These are phyloP conservation scores for Populus simonii DNA, from an alignment of 345 rosid species.

Conservation along the genomic window DNA sequence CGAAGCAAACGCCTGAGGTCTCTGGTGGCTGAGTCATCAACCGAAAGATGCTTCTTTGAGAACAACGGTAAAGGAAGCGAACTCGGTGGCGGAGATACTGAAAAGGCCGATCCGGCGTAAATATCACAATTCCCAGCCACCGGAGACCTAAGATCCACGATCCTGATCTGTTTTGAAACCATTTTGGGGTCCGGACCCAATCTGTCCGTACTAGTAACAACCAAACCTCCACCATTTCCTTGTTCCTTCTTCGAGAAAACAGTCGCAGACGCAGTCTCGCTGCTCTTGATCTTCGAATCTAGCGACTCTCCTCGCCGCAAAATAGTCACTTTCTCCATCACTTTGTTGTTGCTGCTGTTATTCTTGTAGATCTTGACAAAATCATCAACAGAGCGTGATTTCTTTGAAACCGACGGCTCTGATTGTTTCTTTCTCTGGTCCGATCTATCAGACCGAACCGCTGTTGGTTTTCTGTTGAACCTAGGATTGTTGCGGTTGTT, in stretches of 20 bases:
- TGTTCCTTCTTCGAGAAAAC: background rate
- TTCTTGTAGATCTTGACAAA: constrained; percentile 7
- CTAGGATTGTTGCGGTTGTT: constrained; percentile 15
- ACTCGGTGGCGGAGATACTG: constrained; percentile 60
- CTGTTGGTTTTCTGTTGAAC: constrained; percentile 39
- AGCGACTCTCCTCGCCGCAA: constrained; percentile 59
- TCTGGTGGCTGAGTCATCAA: constrained; percentile 58
- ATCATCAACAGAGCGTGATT: constrained; percentile 39
- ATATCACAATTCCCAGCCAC: constrained; percentile 26
- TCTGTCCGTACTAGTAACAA: constrained; percentile 25
- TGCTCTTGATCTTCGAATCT: constrained; percentile 37
- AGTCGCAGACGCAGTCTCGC: constrained; percentile 3
- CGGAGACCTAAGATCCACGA: constrained; percentile 28
- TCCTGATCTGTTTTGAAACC: constrained; percentile 27
- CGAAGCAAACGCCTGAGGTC: constrained; percentile 67
- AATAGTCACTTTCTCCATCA: constrained; percentile 45
- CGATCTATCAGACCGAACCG: constrained; percentile 27
- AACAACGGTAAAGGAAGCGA: constrained; percentile 60
- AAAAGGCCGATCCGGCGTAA: constrained; percentile 58
- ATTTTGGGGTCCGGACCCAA: constrained; percentile 28
- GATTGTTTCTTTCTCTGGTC: constrained; percentile 36
- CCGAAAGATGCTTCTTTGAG: constrained; percentile 35
- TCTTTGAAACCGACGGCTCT: constrained; percentile 35
- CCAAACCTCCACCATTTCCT: background rate
- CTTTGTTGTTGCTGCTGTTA: constrained; percentile 8